Evolutionary conservation across 441 rosid genomes (phyloP).

Genomic region (Populus trichocarpa): DNA sequence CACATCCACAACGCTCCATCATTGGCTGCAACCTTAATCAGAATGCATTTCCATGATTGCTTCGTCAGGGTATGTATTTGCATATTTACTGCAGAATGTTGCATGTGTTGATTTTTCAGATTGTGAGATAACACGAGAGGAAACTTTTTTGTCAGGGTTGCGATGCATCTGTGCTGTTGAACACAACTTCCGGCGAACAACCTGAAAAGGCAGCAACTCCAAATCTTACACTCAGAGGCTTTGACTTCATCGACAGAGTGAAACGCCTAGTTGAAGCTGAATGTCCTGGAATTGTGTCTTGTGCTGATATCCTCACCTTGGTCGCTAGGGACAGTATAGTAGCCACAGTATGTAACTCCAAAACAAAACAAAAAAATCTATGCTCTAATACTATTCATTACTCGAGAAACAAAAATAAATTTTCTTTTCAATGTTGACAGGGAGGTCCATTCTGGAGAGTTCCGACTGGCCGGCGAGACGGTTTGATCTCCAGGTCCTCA

Average conservation of each 20-base stretch:
- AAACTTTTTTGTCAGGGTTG: constrained; percentile 48
- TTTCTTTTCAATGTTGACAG: constrained; percentile 17
- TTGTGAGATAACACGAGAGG: neutral
- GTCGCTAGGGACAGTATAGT: constrained; percentile 67
- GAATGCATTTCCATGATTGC: constrained; percentile 91
- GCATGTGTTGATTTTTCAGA: neutral
- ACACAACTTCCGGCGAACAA: constrained; percentile 49
- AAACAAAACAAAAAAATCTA: too few relatives aligned
- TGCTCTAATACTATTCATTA: too few relatives aligned
- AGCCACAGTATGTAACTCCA: constrained; percentile 40
- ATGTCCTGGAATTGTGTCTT: constrained; percentile 72
- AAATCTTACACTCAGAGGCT: constrained; percentile 62
- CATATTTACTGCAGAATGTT: neutral
- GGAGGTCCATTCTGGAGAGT: constrained; percentile 84
- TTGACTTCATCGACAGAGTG: constrained; percentile 67
- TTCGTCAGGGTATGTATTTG: constrained; percentile 57
- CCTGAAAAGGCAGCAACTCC: constrained; percentile 57
- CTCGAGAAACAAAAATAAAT: neutral
- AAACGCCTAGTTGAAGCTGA: constrained; percentile 57
- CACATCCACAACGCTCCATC: constrained; percentile 70
- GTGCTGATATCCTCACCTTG: constrained; percentile 64
- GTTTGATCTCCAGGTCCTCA: constrained; percentile 41
- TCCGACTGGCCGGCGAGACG: constrained; percentile 79
- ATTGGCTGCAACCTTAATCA: constrained; percentile 62
- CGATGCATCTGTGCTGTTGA: constrained; percentile 74